phyloP scores from a whole-genome alignment of 2,329 filamentous ascomycete species.

The Xylaria sp. region DNA sequence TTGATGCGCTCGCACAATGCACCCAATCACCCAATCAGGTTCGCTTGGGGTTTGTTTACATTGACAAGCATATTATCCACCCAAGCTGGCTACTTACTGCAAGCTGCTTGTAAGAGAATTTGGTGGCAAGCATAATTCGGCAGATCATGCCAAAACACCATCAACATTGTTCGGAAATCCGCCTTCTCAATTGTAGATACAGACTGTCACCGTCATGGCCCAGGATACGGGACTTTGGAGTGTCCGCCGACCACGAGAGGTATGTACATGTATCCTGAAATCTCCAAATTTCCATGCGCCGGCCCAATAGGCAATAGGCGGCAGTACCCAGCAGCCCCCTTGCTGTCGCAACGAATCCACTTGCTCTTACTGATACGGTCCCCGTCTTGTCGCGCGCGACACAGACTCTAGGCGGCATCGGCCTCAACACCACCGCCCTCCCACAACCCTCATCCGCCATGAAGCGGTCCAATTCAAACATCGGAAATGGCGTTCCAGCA shows the following conservation, averaged over 20 bases:
- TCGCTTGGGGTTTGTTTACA: slow-evolving; percentile 46
- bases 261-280: slow-evolving; percentile 59
- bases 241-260: slow-evolving; percentile 90
- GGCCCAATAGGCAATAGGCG: slow-evolving; percentile 33
- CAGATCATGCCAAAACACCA: not conserved
- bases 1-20: slow-evolving; percentile 31
- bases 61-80: slow-evolving; percentile 28
- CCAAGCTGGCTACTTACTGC: slow-evolving; percentile 8
- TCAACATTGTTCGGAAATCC: not conserved
- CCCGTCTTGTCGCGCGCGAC: slow-evolving; percentile 23
- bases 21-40: slow-evolving; percentile 43
- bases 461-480: slow-evolving; percentile 88
- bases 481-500: slow-evolving; percentile 69
- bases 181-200: not conserved
- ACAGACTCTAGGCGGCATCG: slow-evolving; percentile 87
- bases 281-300: slow-evolving; percentile 29
- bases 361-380: slow-evolving; percentile 29
- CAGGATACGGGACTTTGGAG: slow-evolving; percentile 90
- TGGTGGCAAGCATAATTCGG: not conserved
- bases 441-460: slow-evolving; percentile 92
- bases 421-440: slow-evolving; percentile 82
- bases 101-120: slow-evolving; percentile 15
- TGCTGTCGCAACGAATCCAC: slow-evolving; percentile 32
- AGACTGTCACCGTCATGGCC: slow-evolving; percentile 69
- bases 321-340: not conserved